Evolutionary conservation across 1,284 basidiomycete genomes (phyloP), one percentile per base, ranked within the genome.

Genomic region (Leccinum huronense): DNA sequence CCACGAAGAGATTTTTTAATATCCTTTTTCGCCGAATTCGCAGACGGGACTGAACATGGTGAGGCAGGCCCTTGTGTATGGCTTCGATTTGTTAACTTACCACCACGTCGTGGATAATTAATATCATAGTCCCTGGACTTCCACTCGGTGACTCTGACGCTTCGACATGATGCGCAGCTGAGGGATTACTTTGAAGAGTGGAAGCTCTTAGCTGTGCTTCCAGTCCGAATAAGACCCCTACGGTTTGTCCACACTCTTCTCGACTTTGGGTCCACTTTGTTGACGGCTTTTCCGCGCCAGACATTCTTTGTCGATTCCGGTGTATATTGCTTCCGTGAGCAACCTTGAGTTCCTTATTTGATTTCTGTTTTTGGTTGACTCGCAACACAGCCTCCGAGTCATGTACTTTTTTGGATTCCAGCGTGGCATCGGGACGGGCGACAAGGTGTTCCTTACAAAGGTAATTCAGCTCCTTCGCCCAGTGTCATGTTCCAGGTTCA

Each of bases 341-440:
- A 2, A 23, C 58, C 11, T 58, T 13, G 11, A 61, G 23, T 19
- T 62, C 34, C n/a, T 57, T 51, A 38, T n/a, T 31, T 14, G 13
- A 13, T 45, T 58, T 19, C 48, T 16, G 51, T 19, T 42, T 58
- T 45, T 60, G 23, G 54, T 69, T 78, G 54, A 76, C 30, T 48
- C 23, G 36, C 7, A 31, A 53, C 54, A 0, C 23, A 27, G 91
- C 19, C 83, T 93, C 9, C 23, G 23, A 27, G 91, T 93, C 53
- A 91, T 93, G 88, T 91, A 85, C 72, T 93, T 90, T 0, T 93
- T 93, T 69, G 91, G 89, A 3, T 93, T 86, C 74, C 84, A 87
- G 67, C 82, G 87, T 7, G 90, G 90, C 0, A 82, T 90, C 48
- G 80, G 86, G 66, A 74, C 80, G 1, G 81, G 81, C 1, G 90